phyloP scores from a whole-genome alignment of 345 rosid genomes.

The Ceriops zippeliana region DNA sequence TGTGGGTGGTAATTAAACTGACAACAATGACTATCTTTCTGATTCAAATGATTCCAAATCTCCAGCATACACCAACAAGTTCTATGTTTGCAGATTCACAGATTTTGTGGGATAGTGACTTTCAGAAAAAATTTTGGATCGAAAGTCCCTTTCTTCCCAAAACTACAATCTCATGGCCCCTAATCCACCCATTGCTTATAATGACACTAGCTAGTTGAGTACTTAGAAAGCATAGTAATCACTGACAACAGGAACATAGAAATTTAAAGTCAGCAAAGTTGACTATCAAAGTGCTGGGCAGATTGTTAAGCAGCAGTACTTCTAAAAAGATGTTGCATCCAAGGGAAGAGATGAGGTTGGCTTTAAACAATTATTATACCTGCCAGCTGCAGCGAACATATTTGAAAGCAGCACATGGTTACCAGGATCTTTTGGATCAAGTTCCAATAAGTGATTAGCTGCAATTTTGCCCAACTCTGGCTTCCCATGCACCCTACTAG shows the following conservation, averaged over 20 bases:
- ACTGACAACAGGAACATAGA: too few species aligned
- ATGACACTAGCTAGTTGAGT: too few species aligned
- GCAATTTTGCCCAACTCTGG: conserved; percentile 62
- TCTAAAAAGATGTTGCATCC: conserved; percentile 1
- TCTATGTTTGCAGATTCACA: not conserved
- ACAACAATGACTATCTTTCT: too few species aligned
- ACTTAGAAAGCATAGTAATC: too few species aligned
- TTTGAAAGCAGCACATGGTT: conserved; percentile 84
- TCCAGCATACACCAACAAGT: not conserved
- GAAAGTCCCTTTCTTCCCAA: not conserved
- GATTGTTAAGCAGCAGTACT: not conserved
- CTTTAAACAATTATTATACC: conserved; percentile 32
- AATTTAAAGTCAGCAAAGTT: too few species aligned
- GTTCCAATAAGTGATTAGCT: conserved; percentile 61
- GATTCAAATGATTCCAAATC: not conserved
- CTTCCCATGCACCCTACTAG: conserved; percentile 64
- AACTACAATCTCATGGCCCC: too few species aligned
- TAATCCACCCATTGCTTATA: too few species aligned
- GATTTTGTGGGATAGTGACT: not conserved
- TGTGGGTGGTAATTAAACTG: too few species aligned
- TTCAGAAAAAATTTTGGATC: not conserved
- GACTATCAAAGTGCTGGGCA: too few species aligned
- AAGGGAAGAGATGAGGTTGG: conserved; percentile 1
- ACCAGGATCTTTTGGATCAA: conserved; percentile 79
- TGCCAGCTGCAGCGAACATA: conserved; percentile 68